Percentiles rank a stretch among this genome's conserved stretches.
Conservation (phyloP, 768 basidiomycete genomes). For the Xerocomellus amylosporus region DNA sequence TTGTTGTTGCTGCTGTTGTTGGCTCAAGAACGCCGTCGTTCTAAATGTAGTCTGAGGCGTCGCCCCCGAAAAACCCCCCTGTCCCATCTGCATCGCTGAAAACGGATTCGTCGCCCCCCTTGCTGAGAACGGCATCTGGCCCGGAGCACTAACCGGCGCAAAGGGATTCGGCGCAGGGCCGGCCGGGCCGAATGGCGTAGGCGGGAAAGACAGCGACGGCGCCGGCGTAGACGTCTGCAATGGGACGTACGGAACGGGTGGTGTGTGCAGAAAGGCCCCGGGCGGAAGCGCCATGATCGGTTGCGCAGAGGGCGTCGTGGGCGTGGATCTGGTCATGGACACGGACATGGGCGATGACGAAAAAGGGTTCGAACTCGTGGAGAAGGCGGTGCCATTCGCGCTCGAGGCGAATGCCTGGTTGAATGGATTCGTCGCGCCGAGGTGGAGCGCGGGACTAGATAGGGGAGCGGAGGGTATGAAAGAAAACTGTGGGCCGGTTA, state of each 20-base stretch:
- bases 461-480: slow-evolving; percentile 3
- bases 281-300: slow-evolving; percentile 7
- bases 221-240: background rate
- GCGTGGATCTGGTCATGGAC: slow-evolving; percentile 3
- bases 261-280: slow-evolving; percentile 4
- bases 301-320: slow-evolving; percentile 9
- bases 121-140: slow-evolving; percentile 26
- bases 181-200: slow-evolving; percentile 3
- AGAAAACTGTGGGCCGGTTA: background rate
- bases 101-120: slow-evolving; percentile 16
- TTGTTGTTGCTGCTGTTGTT: slow-evolving; percentile 30
- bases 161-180: slow-evolving; percentile 25
- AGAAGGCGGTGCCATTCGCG: background rate
- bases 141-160: background rate
- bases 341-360: background rate
- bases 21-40: slow-evolving; percentile 13
- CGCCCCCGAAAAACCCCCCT: slow-evolving; percentile 17
- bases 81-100: slow-evolving; percentile 14
- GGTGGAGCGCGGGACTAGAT: slow-evolving; percentile 14
- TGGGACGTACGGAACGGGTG: background rate
- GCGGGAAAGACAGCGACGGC: slow-evolving; percentile 1
- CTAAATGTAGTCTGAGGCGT: slow-evolving; percentile 31
- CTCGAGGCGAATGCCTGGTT: slow-evolving; percentile 3
- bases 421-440: slow-evolving; percentile 20
- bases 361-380: slow-evolving; percentile 17